A percentile compares a stretch with the other conserved stretches of the same genome.
Conservation (phyloP, 345 rosid species). For the Firmiana major region DNA sequence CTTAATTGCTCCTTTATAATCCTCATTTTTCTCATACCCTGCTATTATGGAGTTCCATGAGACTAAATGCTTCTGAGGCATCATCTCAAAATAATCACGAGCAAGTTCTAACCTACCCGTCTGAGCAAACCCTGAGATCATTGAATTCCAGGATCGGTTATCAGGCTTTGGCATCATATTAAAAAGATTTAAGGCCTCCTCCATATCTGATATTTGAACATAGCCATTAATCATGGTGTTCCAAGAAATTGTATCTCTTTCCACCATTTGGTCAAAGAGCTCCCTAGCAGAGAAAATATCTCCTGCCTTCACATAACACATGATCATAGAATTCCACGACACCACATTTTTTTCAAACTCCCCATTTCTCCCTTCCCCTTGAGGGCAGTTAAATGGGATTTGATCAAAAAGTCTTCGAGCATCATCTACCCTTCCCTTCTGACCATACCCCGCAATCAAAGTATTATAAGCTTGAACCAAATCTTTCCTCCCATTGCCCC, state of each 20-base stretch:
- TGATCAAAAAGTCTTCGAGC: slow-evolving; percentile 13
- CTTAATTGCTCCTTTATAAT: slow-evolving; percentile 9
- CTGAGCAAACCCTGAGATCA: slow-evolving; percentile 6
- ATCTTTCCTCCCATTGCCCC: not conserved
- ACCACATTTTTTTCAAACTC: slow-evolving; percentile 8
- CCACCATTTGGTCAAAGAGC: slow-evolving; percentile 14
- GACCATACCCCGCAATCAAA: slow-evolving; percentile 11
- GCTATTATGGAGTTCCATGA: slow-evolving; percentile 16
- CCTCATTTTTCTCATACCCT: slow-evolving; percentile 13
- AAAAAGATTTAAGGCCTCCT: slow-evolving; percentile 9
- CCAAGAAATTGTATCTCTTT: slow-evolving; percentile 9
- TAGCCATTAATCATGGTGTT: slow-evolving; percentile 14
- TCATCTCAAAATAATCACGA: not conserved
- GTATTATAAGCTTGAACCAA: slow-evolving; percentile 15
- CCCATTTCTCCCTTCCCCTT: not conserved
- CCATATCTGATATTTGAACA: slow-evolving; percentile 1
- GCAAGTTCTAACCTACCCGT: slow-evolving; percentile 13
- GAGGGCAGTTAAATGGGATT: not conserved
- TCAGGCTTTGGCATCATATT: slow-evolving; percentile 8
- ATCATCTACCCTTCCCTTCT: slow-evolving; percentile 9
- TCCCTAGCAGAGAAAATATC: slow-evolving; percentile 12
- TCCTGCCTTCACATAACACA: slow-evolving; percentile 13
- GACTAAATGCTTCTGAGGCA: slow-evolving; percentile 9
- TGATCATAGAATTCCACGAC: slow-evolving; percentile 16
- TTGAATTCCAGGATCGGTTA: not conserved